Evolutionary conservation across 2,329 filamentous ascomycete species (phyloP), one percentile per base, ranked within the genome.

Genomic region (Penicillium oxalicum): DNA sequence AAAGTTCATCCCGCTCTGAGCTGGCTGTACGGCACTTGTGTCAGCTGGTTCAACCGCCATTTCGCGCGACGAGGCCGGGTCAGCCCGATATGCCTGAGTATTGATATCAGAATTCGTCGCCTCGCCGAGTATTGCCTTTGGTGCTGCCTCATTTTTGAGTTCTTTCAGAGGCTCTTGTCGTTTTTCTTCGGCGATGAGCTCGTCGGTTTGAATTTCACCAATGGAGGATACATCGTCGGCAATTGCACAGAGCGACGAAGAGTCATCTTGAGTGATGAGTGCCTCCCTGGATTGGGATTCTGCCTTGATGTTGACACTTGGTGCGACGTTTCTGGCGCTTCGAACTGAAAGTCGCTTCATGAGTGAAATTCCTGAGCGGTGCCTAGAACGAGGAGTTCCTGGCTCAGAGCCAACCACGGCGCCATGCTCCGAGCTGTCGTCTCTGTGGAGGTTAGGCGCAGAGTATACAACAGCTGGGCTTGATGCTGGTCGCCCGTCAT

Each of bases 391-490:
- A 46, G 59, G 47, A 37, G 66, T 56, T 24, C 56, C 58, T 25
- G 56, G 54, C 38, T 73, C 64, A 3, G 63, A 65, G 29, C 67
- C 64, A 54, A 74, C 57, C 60, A 71, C 62, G 28, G 86, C 86
- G 3, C 84, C 87, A 18, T 87, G 74, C 1, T 87, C 87, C 2
- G 84, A 88, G 50, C 79, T 77, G 18, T 78, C 76, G 12, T 75
- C 74, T 5, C 78, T 72, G 49, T 50, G 47, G 44, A 61, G 9
- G 12, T 18, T 28, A 8, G 36, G 37, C 12, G 33, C 37, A 1
- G 41, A 32, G 18, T 25, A 44, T 33, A 44, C 36, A 2, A 34
- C 35, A 4, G 35, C 41, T 7, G 41, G 41, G n/a, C 41, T 44
- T 27, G 41, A 12, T 6, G 33, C 6, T 28, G 25, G 8, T 28